phyloP scores from a whole-genome alignment of 129 eudicot species.

The Gnaphalium uliginosum region DNA sequence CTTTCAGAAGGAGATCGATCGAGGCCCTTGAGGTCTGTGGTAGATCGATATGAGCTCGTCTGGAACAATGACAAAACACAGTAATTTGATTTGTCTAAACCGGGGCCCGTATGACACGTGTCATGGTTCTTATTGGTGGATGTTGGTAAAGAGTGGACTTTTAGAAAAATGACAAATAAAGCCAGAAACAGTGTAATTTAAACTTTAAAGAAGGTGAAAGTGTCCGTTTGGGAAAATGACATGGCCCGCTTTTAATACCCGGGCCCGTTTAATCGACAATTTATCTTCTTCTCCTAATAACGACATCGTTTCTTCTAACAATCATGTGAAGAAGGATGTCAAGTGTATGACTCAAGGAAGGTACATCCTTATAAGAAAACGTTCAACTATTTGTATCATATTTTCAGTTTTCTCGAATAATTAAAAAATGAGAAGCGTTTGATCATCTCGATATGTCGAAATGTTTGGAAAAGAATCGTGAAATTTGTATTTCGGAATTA shows the following conservation, averaged over 20 bases:
- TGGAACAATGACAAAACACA: constrained; percentile 34
- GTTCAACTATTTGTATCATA: too few species aligned
- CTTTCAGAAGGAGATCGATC: neutral
- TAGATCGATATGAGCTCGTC: constrained; percentile 24
- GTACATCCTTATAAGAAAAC: neutral
- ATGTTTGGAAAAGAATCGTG: too few species aligned
- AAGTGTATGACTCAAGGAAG: neutral
- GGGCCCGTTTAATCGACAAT: constrained; percentile 25
- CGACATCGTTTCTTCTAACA: constrained; percentile 31
- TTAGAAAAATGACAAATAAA: constrained; percentile 17
- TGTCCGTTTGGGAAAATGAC: constrained; percentile 30
- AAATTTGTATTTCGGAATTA: too few species aligned
- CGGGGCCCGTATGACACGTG: constrained; percentile 18
- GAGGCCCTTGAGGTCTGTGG: neutral
- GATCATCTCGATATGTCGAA: too few species aligned
- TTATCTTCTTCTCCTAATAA: constrained; percentile 22
- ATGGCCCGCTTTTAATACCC: constrained; percentile 32
- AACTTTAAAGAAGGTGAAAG: constrained; percentile 18
- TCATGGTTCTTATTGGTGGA: constrained; percentile 22
- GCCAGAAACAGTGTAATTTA: constrained; percentile 17
- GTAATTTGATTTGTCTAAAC: constrained; percentile 37
- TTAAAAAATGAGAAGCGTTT: too few species aligned
- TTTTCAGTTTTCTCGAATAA: too few species aligned
- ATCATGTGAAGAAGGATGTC: constrained; percentile 30
- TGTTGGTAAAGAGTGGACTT: constrained; percentile 32